Conservation (phyloP, 805 yeast species). For the Metschnikowia kunwiensis region DNA sequence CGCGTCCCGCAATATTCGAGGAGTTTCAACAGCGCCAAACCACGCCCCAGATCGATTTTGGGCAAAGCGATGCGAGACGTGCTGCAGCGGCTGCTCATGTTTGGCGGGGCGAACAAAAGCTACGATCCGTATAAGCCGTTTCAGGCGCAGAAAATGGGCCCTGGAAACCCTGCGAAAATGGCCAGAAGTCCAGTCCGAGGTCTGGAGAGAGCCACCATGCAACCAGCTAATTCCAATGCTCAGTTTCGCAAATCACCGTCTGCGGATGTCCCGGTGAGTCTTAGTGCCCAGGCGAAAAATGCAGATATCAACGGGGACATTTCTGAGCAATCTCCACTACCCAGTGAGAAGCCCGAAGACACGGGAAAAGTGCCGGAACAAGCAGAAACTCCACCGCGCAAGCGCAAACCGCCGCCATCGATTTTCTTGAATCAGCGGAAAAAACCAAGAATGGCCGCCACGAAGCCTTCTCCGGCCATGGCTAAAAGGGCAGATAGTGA, state of each 20-base stretch:
- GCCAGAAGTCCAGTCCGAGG: neutral
- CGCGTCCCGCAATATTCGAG: slow-evolving; percentile 1
- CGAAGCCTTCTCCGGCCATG: neutral
- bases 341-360: no score
- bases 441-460: neutral
- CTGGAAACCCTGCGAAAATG: neutral
- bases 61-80: slow-evolving; percentile 36
- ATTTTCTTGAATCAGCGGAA: slow-evolving; percentile 14
- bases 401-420: slow-evolving; percentile 14
- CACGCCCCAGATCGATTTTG: slow-evolving; percentile 26
- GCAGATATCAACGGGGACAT: no score
- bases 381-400: no score
- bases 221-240: no score
- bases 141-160: neutral
- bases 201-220: neutral
- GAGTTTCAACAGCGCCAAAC: neutral
- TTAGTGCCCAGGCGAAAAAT: no score
- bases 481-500: neutral
- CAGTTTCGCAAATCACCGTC: neutral
- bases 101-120: slow-evolving; percentile 13
- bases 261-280: neutral
- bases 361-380: no score
- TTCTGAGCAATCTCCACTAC: no score
- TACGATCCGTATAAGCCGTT: slow-evolving; percentile 14
- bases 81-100: slow-evolving; percentile 34